Evolutionary conservation across 2,329 filamentous ascomycete genomes (phyloP), one percentile per base, ranked within the genome.

Genomic region (Chalara sp.): DNA sequence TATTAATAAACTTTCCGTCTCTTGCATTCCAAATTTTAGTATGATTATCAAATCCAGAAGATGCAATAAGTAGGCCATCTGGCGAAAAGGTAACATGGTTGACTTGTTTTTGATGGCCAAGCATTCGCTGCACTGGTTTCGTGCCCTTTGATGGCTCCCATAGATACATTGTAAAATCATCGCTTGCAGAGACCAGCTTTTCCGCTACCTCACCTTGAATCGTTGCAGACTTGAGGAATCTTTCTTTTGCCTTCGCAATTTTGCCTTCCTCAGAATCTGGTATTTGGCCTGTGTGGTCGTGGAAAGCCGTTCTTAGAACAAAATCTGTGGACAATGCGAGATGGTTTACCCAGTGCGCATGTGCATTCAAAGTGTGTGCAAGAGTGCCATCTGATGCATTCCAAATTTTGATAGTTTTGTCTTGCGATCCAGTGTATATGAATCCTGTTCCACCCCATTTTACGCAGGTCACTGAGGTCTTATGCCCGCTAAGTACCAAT

Each of bases 41-140:
- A 62, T 92, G 88, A 66, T 97, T 99, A 68, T 99, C 93, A 72
- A 92, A 99, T 4, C 86, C 85, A 6, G 88, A 84, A 37, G 87
- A 95, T 6, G 93, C 93, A 61, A 99, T 90, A 52, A 92, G 78
- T 6, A 81, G 76, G 33, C 90, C 92, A 63, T 97, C 91, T 0
- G 92, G 90, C 1, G 89, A 96, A 70, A 97, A 97, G 0, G 85
- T 87, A 45, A 97, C 91, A 65, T 96, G 88, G 67, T 97, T 96
- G 59, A 97, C 91, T 65, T 92, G 88, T 71, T 97, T 97, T 67
- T 96, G 89, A 64, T 99, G 93, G 2, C 93, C 93, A n/a, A 89
- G 71, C 70, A 97, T 79, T 33, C 90, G 78, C n/a, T 88, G 86
- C 4, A 97, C 74, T 1, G 92, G 91, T 67, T 97, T 96, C 6